Base-by-base conservation (phyloP, 441 rosid genomes). In the Lepidium campestre region DNA sequence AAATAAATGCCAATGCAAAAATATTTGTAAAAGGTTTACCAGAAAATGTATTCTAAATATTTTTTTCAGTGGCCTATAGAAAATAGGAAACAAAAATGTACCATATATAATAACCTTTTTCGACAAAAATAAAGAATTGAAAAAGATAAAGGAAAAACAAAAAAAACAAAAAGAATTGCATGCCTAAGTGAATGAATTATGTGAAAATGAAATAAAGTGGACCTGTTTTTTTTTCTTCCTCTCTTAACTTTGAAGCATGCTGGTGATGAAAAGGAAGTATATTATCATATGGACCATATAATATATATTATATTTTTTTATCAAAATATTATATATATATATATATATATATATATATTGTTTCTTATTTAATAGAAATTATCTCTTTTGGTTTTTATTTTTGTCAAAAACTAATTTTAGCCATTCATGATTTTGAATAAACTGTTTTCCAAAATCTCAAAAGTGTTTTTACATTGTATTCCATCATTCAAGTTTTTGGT, bases 241-340 rank as follows among this genome's bases (percentile, higher is more conserved):
- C 55, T 74, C 74, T 56, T 74, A 74, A 74, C 70, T 74, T 74
- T 68, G 78, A 68, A 74, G 78, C 78, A 74, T 74, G 78, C 78
- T 57, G 70, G 65, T 68, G 65, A 62, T 74, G 74, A 74, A 55
- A 74, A 62, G 9, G 70, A 48, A 68, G 62, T 74, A 52, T 74
- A 55, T 34, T 56, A 53, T 37, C 74, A 62, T 56, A 62, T 62
- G 74, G 70, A 74, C 67, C 77, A 68, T 67, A 46, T 39, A 27
- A 3, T 2, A 25, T n/a, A n/a, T n/a, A n/a, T n/a, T n/a, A n/a
- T n/a, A n/a, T n/a, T n/a, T n/a, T n/a, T n/a, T n/a, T n/a, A n/a
- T n/a, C n/a, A n/a, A n/a, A n/a, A n/a, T n/a, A n/a, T n/a, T n/a
- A 25, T 2, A 29, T 29, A 29, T 7, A 29, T 29, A 29, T 29